Percentiles rank a stretch among this genome's conserved stretches.
These are phyloP conservation scores for Rhododendron molle DNA, from an alignment of 148 eudicot species.

Conservation along the genomic window DNA sequence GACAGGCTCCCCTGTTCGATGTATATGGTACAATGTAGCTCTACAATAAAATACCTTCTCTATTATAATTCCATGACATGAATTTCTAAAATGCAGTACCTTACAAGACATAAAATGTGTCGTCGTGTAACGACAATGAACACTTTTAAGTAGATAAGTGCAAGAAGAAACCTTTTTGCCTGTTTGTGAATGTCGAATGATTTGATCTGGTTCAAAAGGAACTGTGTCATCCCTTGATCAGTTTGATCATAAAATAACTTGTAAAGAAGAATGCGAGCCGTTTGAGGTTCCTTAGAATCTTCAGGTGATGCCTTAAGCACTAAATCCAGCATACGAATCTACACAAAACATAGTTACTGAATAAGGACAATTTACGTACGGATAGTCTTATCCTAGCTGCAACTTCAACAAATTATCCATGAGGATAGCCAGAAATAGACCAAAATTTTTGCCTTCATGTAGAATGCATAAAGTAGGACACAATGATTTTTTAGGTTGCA, in stretches of 20 bases:
- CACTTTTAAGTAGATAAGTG: background rate
- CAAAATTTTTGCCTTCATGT: background rate
- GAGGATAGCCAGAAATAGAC: background rate
- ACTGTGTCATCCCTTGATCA: constrained; percentile 94
- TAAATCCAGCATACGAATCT: constrained; percentile 92
- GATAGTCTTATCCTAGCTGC: background rate
- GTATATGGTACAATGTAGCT: background rate
- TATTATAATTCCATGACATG: background rate
- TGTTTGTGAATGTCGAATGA: constrained; percentile 87
- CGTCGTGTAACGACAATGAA: background rate
- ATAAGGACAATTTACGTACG: background rate
- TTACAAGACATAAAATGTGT: background rate
- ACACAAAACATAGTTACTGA: constrained; percentile 18
- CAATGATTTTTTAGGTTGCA: background rate
- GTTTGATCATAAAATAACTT: constrained; percentile 99
- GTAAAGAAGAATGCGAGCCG: constrained; percentile 80
- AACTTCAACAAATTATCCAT: background rate
- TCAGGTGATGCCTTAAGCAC: constrained; percentile 82
- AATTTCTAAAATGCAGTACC: background rate
- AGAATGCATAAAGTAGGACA: background rate
- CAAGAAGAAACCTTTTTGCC: constrained; percentile 63
- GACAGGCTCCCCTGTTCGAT: background rate
- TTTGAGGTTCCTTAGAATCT: constrained; percentile 80
- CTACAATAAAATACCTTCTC: background rate
- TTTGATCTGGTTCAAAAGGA: constrained; percentile 72